Evolutionary conservation across 352 stramenopile species (phyloP).

Genomic region (Phytopythium chamaehyphon): DNA sequence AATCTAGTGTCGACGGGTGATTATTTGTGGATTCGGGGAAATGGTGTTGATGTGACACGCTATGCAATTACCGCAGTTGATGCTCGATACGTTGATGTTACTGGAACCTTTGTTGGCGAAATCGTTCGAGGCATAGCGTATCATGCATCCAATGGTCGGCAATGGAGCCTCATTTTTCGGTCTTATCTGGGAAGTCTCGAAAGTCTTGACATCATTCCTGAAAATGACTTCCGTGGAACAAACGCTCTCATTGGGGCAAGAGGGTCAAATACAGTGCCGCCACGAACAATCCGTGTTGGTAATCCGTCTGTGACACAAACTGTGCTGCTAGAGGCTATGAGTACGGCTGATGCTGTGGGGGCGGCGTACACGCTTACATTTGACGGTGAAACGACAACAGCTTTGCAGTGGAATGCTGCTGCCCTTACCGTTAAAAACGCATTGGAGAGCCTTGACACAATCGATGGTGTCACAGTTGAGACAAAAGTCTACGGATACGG

Average conservation of each 20-base stretch:
- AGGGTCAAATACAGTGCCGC: conserved; percentile 27
- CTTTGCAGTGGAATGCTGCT: conserved; percentile 37
- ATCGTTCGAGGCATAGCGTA: conserved; percentile 34
- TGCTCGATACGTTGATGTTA: conserved; percentile 37
- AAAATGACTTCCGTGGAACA: conserved; percentile 56
- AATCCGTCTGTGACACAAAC: conserved; percentile 56
- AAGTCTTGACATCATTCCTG: conserved; percentile 53
- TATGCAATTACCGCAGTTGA: conserved; percentile 30
- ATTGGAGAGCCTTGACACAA: conserved; percentile 37
- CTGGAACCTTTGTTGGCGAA: conserved; percentile 35
- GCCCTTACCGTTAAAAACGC: conserved; percentile 27
- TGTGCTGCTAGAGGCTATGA: conserved; percentile 40
- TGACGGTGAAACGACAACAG: conserved; percentile 28
- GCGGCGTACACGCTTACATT: conserved; percentile 55
- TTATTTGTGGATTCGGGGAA: conserved; percentile 48
- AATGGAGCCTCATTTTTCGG: conserved; percentile 67
- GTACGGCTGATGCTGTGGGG: conserved; percentile 14
- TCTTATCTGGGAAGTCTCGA: conserved; percentile 54
- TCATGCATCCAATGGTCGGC: conserved; percentile 37
- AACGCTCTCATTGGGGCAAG: conserved; percentile 40
- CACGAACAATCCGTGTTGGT: conserved; percentile 42
- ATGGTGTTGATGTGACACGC: conserved; percentile 39
- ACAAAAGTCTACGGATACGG: conserved; percentile 40
- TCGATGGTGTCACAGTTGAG: conserved; percentile 50
- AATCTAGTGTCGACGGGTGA: conserved; percentile 28